Base-by-base conservation (phyloP, 2,329 filamentous ascomycete species). In the Gaeumannomyces tritici region DNA sequence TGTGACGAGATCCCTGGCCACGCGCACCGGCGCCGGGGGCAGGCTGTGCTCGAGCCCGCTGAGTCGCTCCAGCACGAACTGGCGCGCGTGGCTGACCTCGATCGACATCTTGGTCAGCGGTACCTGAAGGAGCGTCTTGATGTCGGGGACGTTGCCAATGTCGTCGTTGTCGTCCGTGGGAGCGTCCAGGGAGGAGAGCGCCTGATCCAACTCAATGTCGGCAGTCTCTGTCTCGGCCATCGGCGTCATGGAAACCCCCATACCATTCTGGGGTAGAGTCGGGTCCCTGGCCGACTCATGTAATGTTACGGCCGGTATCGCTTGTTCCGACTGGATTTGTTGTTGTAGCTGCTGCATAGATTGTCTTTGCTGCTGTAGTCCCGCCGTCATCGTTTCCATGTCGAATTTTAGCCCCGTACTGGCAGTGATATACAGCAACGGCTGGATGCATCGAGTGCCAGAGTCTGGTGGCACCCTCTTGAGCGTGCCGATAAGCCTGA, bases 1-100 rank as follows among this genome's bases (percentile, higher is more conserved):
- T n/a, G 70, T 72, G 5, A 77, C 71, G 8, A 77, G 67, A 26
- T 74, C 67, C 62, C 72, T 72, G 1, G 74, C 74, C 24, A 77
- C 72, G 0, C 69, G 63, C 1, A 77, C 73, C 0, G 75, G 75
- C 8, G 71, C 71, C 5, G 76, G 73, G 6, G 75, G 76, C 6
- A 77, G 62, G 11, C 67, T 75, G 26, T 71, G 72, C 63, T 77
- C 74, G 26, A 77, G 42, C 21, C 71, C 69, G n/a, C 69, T 67
- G 1, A 77, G 67, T 1, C 75, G 68, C 13, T 69, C 67, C 62
- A 72, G 70, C 13, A 77, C 69, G 55, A 74, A 73, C 29, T 71
- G 67, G 8, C 75, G 72, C 1, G 75, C 74, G 1, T 74, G 70
- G 12, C 74, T 71, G 0, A 77, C 65, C 24, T 65, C 62, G 26